Base-by-base conservation (phyloP, 1,284 basidiomycete genomes). In the Tylopilus sp. region DNA sequence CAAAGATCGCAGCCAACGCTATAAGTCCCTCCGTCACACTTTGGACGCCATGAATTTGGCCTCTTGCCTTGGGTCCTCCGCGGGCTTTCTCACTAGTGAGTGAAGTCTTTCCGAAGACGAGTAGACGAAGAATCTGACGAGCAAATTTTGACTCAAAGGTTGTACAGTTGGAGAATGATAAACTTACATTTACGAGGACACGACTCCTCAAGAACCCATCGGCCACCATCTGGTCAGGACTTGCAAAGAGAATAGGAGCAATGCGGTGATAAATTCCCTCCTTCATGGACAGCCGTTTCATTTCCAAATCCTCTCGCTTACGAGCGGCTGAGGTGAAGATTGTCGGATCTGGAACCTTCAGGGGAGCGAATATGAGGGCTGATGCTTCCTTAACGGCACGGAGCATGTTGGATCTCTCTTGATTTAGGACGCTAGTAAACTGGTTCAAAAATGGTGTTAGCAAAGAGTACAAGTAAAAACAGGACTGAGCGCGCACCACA, bases 331-430 rank as follows among this genome's bases (percentile, higher is more conserved):
- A 63, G 29, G 39, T 44, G 5, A 59, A 63, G 8, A 57, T 63
- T 0, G 39, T 63, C 5, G 32, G 10, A 38, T 62, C 39, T 2
- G 26, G 15, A 3, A 66, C 5, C 39, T 59, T 57, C 22, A 66
- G 32, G 6, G 38, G 47, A 53, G 58, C 51, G n/a, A 66, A 66
- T 8, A 66, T 9, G 10, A 57, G 49, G 12, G 57, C 5, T 0
- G 44, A 29, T 6, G 51, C 39, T 49, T 66, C 58, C 61, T 63
- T 66, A 26, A 66, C 18, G 6, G n/a, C 55, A 13, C 1, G 39
- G 12, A 66, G 62, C 24, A 66, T 64, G 8, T 66, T 64, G 13
- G 62, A 64, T 24, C 55, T 39, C 18, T 66, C 58, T 13, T 59
- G 53, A 38, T 64, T 63, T 1, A 64, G 39, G 8, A 13, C 15